Conservation (phyloP, 1,139 yeast species). For the Scheffersomyces parashehatae region DNA sequence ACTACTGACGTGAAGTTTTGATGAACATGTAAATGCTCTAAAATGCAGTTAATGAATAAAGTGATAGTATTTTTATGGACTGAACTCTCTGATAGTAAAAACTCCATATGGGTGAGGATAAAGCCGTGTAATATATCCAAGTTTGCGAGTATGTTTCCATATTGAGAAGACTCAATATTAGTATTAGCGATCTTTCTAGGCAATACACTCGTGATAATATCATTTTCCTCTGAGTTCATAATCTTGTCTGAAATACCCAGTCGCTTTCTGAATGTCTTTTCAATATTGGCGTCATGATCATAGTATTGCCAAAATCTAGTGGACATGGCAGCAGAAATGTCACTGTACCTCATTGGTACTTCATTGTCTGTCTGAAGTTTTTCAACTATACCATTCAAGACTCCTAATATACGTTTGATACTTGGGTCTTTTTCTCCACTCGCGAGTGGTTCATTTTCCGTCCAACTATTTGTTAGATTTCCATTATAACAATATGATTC, state of each 20-base stretch:
- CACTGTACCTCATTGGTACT: slow-evolving; percentile 24
- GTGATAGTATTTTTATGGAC: slow-evolving; percentile 22
- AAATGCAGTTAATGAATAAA: slow-evolving; percentile 37
- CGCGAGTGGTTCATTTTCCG: slow-evolving; percentile 7
- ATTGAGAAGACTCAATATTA: slow-evolving; percentile 21
- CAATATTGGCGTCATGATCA: slow-evolving; percentile 24
- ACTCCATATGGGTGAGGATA: slow-evolving; percentile 24
- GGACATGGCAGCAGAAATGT: slow-evolving; percentile 33
- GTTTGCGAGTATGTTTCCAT: slow-evolving; percentile 39
- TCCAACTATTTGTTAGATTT: slow-evolving; percentile 9
- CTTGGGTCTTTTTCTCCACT: slow-evolving; percentile 20
- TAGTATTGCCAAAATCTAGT: slow-evolving; percentile 28
- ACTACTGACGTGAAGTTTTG: slow-evolving; percentile 39
- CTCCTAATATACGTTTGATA: slow-evolving; percentile 32
- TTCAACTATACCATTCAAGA: slow-evolving; percentile 27
- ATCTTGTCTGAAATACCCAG: slow-evolving; percentile 11
- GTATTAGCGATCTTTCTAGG: slow-evolving; percentile 22
- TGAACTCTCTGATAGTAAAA: slow-evolving; percentile 16
- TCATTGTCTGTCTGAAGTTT: slow-evolving; percentile 11
- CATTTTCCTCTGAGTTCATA: slow-evolving; percentile 14
- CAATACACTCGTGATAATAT: slow-evolving; percentile 9
- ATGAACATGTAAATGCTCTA: slow-evolving; percentile 35
- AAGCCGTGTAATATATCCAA: slow-evolving; percentile 24
- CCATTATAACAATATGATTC: slow-evolving; percentile 38
- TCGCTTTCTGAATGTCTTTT: slow-evolving; percentile 10